A percentile compares a stretch with the other conserved stretches of the same genome.
Evolutionary conservation across 2,329 filamentous ascomycete species (phyloP).

Genomic region (Colletotrichum zoysiae): DNA sequence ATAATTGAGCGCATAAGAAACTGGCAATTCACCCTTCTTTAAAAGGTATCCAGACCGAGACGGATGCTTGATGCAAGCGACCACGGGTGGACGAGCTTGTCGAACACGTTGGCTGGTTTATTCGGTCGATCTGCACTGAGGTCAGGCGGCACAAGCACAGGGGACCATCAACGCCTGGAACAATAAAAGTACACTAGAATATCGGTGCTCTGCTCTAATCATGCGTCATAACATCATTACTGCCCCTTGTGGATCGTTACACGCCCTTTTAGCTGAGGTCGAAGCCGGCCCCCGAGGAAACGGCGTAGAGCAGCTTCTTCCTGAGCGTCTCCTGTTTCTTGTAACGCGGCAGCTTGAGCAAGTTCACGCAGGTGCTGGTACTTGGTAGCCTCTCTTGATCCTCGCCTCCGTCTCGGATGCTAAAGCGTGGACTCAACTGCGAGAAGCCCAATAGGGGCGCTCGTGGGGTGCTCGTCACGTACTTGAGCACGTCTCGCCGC

Average conservation of each 20-base stretch:
- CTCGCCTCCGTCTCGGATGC: constrained; percentile 83
- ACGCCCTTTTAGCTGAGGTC: constrained; percentile 72
- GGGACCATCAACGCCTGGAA: not conserved
- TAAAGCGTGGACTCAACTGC: constrained; percentile 87
- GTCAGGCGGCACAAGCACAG: not conserved
- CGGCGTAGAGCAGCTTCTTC: constrained; percentile 88
- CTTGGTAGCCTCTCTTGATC: constrained; percentile 87
- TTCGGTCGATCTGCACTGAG: not conserved
- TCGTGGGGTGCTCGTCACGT: constrained; percentile 92
- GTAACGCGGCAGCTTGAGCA: constrained; percentile 93
- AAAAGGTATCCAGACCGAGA: not conserved
- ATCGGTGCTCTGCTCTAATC: constrained; percentile 10
- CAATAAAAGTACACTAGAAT: constrained; percentile 22
- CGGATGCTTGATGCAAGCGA: not conserved
- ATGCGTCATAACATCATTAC: constrained; percentile 36
- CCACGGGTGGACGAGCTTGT: too few relatives aligned
- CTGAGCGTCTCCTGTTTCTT: constrained; percentile 72
- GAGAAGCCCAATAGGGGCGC: constrained; percentile 91
- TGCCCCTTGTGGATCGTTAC: not conserved
- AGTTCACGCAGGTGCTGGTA: constrained; percentile 95
- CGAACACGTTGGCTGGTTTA: not conserved
- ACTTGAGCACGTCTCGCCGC: constrained; percentile 89
- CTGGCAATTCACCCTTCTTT: too few relatives aligned
- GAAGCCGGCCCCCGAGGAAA: constrained; percentile 92
- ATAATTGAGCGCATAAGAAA: not conserved